These are phyloP conservation scores for Anacardium occidentale DNA, from an alignment of 345 rosid genomes.

Conservation along the genomic window DNA sequence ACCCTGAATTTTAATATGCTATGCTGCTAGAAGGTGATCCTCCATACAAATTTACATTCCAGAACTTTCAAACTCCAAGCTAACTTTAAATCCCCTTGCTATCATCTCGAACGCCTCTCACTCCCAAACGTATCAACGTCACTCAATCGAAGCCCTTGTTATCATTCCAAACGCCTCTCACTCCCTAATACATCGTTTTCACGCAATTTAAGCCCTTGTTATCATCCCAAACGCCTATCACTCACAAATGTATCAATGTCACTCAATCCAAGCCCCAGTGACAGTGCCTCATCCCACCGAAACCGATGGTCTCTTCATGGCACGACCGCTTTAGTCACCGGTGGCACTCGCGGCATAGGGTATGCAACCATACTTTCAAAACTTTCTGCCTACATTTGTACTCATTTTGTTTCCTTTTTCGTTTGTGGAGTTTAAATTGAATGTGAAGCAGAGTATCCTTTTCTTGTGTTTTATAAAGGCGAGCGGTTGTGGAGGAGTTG, in stretches of 20 bases:
- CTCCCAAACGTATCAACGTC: background rate
- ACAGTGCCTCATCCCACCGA: background rate
- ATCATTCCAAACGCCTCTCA: background rate
- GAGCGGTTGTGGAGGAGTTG: constrained; percentile 64
- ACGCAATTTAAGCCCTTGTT: too few species aligned
- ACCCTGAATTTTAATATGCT: too few species aligned
- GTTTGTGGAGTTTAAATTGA: background rate
- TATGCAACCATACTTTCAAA: constrained; percentile 2
- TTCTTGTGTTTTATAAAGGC: constrained; percentile 43
- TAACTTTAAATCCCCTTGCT: background rate
- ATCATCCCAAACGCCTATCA: background rate
- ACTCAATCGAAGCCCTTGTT: background rate
- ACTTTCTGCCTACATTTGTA: background rate
- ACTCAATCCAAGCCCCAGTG: background rate
- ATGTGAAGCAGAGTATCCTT: constrained; percentile 24
- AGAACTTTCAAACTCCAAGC: background rate
- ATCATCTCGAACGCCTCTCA: background rate
- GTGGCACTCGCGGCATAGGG: constrained; percentile 80
- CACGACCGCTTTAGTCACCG: constrained; percentile 55
- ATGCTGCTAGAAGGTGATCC: too few species aligned
- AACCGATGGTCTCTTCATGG: constrained; percentile 56
- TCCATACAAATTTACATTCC: too few species aligned
- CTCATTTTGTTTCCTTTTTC: background rate
- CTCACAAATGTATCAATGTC: background rate
- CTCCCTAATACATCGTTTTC: background rate